Conservation (phyloP, 805 yeast species). For the Phaffomyces thermotolerans region DNA sequence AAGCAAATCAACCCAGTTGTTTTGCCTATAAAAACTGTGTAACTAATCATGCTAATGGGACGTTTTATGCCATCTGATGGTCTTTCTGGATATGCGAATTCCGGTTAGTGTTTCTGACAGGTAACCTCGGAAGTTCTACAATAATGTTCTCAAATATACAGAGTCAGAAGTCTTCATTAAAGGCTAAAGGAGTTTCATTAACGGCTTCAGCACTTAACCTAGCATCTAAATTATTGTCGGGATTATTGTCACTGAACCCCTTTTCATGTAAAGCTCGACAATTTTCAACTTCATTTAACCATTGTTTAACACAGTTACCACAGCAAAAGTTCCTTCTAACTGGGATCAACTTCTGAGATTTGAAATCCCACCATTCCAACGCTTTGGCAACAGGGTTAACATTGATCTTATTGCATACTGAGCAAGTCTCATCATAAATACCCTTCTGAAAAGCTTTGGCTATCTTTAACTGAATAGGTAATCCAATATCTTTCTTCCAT, state of each 20-base stretch:
- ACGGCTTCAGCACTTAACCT: no score
- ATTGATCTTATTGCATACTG: conserved; percentile 39
- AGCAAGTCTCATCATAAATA: conserved; percentile 44
- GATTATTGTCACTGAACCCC: neutral
- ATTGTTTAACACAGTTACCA: conserved; percentile 36
- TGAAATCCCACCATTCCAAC: conserved; percentile 62
- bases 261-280: conserved; percentile 1
- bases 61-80: neutral
- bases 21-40: no score
- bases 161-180: neutral
- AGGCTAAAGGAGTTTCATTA: neutral
- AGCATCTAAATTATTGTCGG: neutral
- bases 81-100: neutral
- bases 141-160: no score
- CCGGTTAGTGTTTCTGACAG: neutral
- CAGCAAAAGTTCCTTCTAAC: conserved; percentile 49
- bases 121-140: neutral
- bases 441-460: conserved; percentile 49
- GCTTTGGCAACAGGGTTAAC: conserved; percentile 54
- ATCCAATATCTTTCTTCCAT: conserved; percentile 47
- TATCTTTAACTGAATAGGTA: conserved; percentile 36
- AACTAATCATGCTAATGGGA: no score
- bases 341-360: conserved; percentile 42
- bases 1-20: no score
- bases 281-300: conserved; percentile 23